These are phyloP conservation scores for Phaeoacremonium minimum DNA, from an alignment of 2,329 filamentous ascomycete species.

Conservation along the genomic window DNA sequence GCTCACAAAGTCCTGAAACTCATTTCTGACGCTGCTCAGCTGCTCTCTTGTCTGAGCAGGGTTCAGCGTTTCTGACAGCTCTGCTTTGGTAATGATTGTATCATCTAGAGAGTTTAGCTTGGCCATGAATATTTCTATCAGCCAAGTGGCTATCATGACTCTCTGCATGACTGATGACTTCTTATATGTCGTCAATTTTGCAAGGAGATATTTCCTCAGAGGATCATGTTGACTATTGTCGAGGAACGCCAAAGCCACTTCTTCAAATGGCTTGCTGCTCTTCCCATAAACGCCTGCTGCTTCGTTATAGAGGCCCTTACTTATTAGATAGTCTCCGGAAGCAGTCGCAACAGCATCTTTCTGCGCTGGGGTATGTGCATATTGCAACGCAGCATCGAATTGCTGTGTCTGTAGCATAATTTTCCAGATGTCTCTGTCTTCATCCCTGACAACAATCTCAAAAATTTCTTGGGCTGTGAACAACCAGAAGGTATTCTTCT, in stretches of 20 bases:
- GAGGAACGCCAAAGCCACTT: conserved; percentile 87
- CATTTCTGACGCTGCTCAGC: conserved; percentile 64
- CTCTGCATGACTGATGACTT: conserved; percentile 87
- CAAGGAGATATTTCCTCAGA: conserved; percentile 80
- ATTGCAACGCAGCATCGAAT: conserved; percentile 83
- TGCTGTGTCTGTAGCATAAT: conserved; percentile 84
- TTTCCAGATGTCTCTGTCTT: conserved; percentile 91
- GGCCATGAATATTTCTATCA: conserved; percentile 94
- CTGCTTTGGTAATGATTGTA: conserved; percentile 83
- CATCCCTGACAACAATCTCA: conserved; percentile 85
- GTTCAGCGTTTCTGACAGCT: conserved; percentile 68
- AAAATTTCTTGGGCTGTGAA: conserved; percentile 90
- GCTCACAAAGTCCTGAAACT: conserved; percentile 84
- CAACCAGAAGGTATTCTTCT: conserved; percentile 97
- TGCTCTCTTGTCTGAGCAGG: conserved; percentile 68
- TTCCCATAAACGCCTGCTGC: conserved; percentile 88
- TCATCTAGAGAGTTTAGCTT: conserved; percentile 94
- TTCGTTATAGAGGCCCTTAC: conserved; percentile 76
- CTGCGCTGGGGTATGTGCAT: conserved; percentile 74
- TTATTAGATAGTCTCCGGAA: conserved; percentile 82
- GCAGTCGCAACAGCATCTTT: conserved; percentile 89
- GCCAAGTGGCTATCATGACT: conserved; percentile 92
- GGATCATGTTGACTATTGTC: conserved; percentile 89
- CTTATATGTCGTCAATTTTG: conserved; percentile 77
- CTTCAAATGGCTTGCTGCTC: conserved; percentile 95